Percentiles rank a stretch among this genome's conserved stretches.
Conservation (phyloP, 495 filamentous ascomycete genomes). For the Rostrohypoxylon terebratum region DNA sequence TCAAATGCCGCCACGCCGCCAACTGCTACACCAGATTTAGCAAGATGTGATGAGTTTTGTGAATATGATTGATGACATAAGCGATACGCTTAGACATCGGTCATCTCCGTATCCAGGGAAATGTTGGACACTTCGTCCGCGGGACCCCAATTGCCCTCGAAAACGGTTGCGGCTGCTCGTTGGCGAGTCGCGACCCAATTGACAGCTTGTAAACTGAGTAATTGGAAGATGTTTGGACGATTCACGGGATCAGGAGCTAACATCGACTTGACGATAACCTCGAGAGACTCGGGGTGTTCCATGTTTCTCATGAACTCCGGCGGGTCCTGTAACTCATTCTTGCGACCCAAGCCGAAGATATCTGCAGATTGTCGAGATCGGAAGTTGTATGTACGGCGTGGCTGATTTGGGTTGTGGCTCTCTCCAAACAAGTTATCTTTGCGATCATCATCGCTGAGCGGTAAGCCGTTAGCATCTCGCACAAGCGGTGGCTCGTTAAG, state of each 20-base stretch:
- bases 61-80: slow-evolving; percentile 29
- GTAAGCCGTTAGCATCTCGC: slow-evolving; percentile 79
- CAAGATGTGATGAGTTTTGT: slow-evolving; percentile 41
- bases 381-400: slow-evolving; percentile 41
- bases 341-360: slow-evolving; percentile 63
- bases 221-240: slow-evolving; percentile 78
- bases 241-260: slow-evolving; percentile 77
- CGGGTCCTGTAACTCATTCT: slow-evolving; percentile 77
- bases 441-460: slow-evolving; percentile 58
- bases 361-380: slow-evolving; percentile 48
- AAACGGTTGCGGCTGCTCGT: slow-evolving; percentile 87
- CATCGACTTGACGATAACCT: slow-evolving; percentile 90
- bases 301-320: slow-evolving; percentile 87
- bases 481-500: slow-evolving; percentile 75
- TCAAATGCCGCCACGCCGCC: slow-evolving; percentile 51
- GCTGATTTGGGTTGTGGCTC: slow-evolving; percentile 34
- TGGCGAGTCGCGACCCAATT: slow-evolving; percentile 80
- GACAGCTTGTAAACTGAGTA: slow-evolving; percentile 75
- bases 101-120: slow-evolving; percentile 62
- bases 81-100: slow-evolving; percentile 53
- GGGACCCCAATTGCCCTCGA: slow-evolving; percentile 95
- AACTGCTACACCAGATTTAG: slow-evolving; percentile 52
- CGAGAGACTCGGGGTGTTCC: slow-evolving; percentile 75
- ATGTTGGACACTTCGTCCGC: slow-evolving; percentile 42
- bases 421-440: slow-evolving; percentile 51